Evolutionary conservation across 2,329 filamentous ascomycete genomes (phyloP).

Genomic region (Nakataea oryzae): DNA sequence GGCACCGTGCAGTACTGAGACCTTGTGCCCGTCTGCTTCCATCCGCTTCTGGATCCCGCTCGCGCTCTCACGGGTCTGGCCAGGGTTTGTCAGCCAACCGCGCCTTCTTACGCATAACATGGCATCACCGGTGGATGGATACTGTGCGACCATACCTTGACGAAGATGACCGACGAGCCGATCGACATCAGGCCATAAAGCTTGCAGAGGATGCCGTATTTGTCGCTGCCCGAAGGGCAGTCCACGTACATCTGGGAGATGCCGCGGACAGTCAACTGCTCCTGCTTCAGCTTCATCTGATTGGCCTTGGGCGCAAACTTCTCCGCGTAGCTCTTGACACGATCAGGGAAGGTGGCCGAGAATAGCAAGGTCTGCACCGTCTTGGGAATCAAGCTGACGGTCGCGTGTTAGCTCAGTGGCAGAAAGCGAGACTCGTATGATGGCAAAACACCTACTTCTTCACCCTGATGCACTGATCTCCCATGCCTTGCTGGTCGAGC

Average conservation of each 20-base stretch:
- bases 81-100: background rate
- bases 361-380: conserved; percentile 84
- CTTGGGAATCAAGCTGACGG: conserved; percentile 56
- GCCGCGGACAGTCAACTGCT: conserved; percentile 90
- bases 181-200: conserved; percentile 96
- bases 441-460: conserved; percentile 52
- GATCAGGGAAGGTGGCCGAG: conserved; percentile 83
- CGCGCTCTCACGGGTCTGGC: conserved; percentile 74
- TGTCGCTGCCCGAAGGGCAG: conserved; percentile 69
- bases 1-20: conserved; percentile 80
- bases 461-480: conserved; percentile 87
- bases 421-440: background rate
- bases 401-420: conserved; percentile 5
- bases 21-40: conserved; percentile 80
- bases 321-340: conserved; percentile 74
- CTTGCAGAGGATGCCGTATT: conserved; percentile 81
- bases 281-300: conserved; percentile 75
- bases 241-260: conserved; percentile 98
- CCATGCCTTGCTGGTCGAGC: conserved; percentile 89
- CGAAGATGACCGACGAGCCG: conserved; percentile 95
- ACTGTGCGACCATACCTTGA: conserved; percentile 50
- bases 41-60: conserved; percentile 77
- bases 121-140: background rate
- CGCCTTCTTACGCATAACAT: background rate
- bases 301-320: conserved; percentile 81